Conservation (phyloP, 2,329 filamentous ascomycete species). For the Pseudocercospora vitis region DNA sequence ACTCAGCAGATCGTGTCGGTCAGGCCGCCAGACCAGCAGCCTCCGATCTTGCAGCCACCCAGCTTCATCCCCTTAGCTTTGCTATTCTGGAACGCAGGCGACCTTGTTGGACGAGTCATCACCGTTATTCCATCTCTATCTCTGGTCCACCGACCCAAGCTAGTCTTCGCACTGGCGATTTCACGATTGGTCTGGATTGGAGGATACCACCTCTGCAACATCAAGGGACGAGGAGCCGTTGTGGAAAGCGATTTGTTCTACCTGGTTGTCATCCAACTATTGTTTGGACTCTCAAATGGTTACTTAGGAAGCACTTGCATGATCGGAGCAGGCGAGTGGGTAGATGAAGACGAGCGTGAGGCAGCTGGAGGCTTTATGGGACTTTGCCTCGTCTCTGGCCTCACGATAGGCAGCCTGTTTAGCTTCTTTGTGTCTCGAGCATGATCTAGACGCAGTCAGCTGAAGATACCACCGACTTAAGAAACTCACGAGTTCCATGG, state of each 20-base stretch:
- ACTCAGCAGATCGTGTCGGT: conserved; percentile 57
- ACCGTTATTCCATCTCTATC: conserved; percentile 59
- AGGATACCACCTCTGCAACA: conserved; percentile 86
- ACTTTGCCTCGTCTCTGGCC: conserved; percentile 78
- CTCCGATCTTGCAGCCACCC: conserved; percentile 65
- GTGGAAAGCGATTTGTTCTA: conserved; percentile 86
- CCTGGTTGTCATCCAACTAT: conserved; percentile 74
- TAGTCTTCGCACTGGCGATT: conserved; percentile 68
- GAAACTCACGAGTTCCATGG: conserved; percentile 50
- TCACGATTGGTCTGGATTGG: conserved; percentile 72
- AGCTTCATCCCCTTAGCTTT: conserved; percentile 89
- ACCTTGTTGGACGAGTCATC: conserved; percentile 72
- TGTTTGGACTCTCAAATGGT: conserved; percentile 83
- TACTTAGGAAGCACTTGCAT: conserved; percentile 85
- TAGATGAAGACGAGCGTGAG: conserved; percentile 78
- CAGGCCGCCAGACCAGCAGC: conserved; percentile 45
- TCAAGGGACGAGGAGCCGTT: conserved; percentile 70
- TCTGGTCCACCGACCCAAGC: conserved; percentile 61
- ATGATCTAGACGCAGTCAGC: conserved; percentile 13
- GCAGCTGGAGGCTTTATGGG: conserved; percentile 94
- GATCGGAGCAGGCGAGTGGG: conserved; percentile 83
- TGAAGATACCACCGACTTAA: conserved; percentile 9
- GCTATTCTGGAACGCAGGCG: conserved; percentile 90
- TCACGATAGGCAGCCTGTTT: conserved; percentile 81
- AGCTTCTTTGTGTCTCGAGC: conserved; percentile 70